Percentiles rank a stretch among this genome's conserved stretches.
Conservation (phyloP, 2,329 filamentous ascomycete genomes). For the Dactylellina cionopaga region DNA sequence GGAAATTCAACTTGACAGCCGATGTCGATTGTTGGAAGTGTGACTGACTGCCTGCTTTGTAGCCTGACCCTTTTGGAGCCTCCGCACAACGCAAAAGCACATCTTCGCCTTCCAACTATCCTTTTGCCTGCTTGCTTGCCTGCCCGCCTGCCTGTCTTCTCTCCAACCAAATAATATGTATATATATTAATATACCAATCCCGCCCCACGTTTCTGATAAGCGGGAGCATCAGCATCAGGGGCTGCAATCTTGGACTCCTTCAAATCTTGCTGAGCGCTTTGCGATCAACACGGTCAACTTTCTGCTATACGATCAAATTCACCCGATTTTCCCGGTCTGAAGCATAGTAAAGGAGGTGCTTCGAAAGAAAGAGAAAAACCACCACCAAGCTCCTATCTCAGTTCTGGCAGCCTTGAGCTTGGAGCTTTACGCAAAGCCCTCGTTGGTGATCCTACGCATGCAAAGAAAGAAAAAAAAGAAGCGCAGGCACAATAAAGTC, state of each 20-base stretch:
- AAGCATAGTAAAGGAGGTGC: conserved; percentile 21
- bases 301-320: not conserved
- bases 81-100: conserved; percentile 10
- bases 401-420: conserved; percentile 5
- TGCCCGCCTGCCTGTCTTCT: too few species aligned
- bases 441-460: too few species aligned
- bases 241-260: conserved; percentile 20
- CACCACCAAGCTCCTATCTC: too few species aligned
- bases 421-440: not conserved
- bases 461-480: too few species aligned
- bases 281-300: not conserved
- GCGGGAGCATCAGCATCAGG: conserved; percentile 39
- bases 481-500: too few species aligned
- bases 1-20: not conserved
- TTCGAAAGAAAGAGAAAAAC: not conserved
- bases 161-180: too few species aligned
- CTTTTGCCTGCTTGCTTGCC: too few species aligned
- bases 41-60: conserved; percentile 24
- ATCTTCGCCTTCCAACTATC: too few species aligned
- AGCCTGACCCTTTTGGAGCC: too few species aligned
- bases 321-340: conserved; percentile 28
- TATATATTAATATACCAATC: too few species aligned
- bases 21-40: conserved; percentile 1
- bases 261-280: conserved; percentile 49
- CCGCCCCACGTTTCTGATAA: conserved; percentile 52